Base-by-base conservation (phyloP, 306 rosid genomes). In the Urtica urens region DNA sequence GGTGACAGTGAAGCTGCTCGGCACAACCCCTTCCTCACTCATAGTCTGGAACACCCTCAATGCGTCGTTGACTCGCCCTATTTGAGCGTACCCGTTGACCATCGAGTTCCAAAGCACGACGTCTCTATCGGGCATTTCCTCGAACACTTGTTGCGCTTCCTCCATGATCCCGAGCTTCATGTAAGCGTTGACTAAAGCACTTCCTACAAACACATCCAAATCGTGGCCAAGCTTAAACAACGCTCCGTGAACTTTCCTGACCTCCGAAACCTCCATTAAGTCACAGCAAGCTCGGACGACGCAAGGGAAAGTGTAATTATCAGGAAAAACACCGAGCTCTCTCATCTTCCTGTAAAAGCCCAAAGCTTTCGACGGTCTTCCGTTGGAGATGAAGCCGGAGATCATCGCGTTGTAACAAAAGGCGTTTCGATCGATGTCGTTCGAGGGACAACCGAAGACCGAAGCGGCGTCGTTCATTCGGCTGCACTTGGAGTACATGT, bases 61-160 rank as follows among this genome's bases (percentile, higher is more conserved):
- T 19, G 93, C 95, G 70, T 84, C 78, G 9, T 78, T 74, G 55
- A 76, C 65, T 21, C 42, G 30, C 37, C 86, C 90, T 64, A 78
- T 84, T 62, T 74, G 74, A 2, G 73, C 71, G 65, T 69, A 72
- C 52, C 93, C 93, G 70, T 70, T 83, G 46, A 88, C 70, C 93
- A 88, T 72, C 0, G 96, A 75, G 27, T 83, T 88, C 93, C 93
- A 83, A 21, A 83, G 79, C 63, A 84, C 96, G 20, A 78, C 77
- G 62, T 83, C 96, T 64, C 67, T 78, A 16, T 61, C 69, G 5
- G 86, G 70, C 69, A 88, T 60, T 70, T 72, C 83, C 41, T 68
- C 76, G 24, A 88, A 88, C 72, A 76, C 66, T 42, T 68, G 57
- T 21, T 60, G 69, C 7, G 96, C 96, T 21, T 83, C 83, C 60